These are phyloP conservation scores for Austroboletus eburneus DNA, from an alignment of 768 basidiomycete genomes.

Conservation along the genomic window DNA sequence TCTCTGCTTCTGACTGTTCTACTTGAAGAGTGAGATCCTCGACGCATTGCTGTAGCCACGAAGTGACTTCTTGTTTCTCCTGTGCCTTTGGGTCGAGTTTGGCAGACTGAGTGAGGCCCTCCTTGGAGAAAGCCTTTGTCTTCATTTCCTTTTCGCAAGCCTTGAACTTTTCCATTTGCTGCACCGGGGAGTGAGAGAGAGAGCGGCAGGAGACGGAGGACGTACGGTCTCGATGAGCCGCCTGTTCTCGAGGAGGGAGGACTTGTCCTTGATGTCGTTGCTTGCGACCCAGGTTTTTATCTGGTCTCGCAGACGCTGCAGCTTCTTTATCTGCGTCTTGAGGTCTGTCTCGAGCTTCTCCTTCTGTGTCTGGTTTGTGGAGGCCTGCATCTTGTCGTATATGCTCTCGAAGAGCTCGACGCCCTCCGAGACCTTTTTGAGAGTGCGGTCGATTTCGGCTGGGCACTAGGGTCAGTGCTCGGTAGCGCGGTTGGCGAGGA, in stretches of 20 bases:
- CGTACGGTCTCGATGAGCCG: slow-evolving; percentile 95
- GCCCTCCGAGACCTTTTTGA: slow-evolving; percentile 95
- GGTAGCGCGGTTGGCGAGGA: neutral
- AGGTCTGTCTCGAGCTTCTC: slow-evolving; percentile 96
- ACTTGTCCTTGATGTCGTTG: slow-evolving; percentile 99
- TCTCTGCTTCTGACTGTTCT: slow-evolving; percentile 91
- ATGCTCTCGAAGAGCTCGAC: slow-evolving; percentile 94
- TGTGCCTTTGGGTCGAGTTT: slow-evolving; percentile 97
- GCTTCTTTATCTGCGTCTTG: slow-evolving; percentile 98
- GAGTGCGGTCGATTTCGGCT: slow-evolving; percentile 98
- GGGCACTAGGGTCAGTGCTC: slow-evolving; percentile 1
- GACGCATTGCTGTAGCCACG: slow-evolving; percentile 85
- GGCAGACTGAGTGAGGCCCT: slow-evolving; percentile 90
- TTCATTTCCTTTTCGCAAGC: slow-evolving; percentile 99
- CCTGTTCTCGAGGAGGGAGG: slow-evolving; percentile 84
- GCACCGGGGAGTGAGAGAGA: slow-evolving; percentile 10
- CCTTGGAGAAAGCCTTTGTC: slow-evolving; percentile 99
- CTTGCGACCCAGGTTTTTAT: slow-evolving; percentile 96
- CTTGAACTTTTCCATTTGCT: slow-evolving; percentile 99
- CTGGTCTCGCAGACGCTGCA: slow-evolving; percentile 79
- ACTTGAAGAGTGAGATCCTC: slow-evolving; percentile 93
- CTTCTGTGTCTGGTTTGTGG: slow-evolving; percentile 95
- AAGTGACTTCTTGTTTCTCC: slow-evolving; percentile 85
- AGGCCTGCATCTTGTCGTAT: slow-evolving; percentile 97
- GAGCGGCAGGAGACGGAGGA: slow-evolving; percentile 17